Evolutionary conservation across 2,329 filamentous ascomycete genomes (phyloP), one percentile per base, ranked within the genome.

Genomic region (Torrubiellomyces zombiae): DNA sequence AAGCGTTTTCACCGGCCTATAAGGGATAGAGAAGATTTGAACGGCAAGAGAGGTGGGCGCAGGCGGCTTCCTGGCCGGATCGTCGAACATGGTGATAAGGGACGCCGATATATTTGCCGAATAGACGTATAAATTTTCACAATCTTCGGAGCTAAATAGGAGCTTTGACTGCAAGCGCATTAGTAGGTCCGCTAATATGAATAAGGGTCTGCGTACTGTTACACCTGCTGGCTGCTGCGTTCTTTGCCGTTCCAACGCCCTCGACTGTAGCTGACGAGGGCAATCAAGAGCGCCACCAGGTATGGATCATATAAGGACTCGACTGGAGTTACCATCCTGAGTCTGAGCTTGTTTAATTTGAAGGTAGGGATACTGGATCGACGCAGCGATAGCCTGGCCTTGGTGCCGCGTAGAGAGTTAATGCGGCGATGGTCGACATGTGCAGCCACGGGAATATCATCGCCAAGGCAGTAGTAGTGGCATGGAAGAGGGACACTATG

Each of bases 251-350:
- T 21, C 7, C 20, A 21, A 13, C 11, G 20, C 14, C 20, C 20
- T 21, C 20, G n/a, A 21, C 14, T 21, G 20, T 13, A 11, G 20
- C 20, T 21, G 20, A 21, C 20, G n/a, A 21, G 20, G n/a, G 20
- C 20, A 11, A 21, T 21, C 20, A 21, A 13, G 20, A 21, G 20
- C 20, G 20, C 20, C 20, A 21, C 20, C 7, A 21, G 14, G 20
- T 21, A 21, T 13, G 20, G 20, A 11, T 21, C 20, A 11, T 21
- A 13, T 13, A 21, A 13, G 7, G 20, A n/a, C n/a, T n/a, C n/a
- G n/a, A n/a, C n/a, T n/a, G n/a, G n/a, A n/a, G n/a, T n/a, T n/a
- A n/a, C n/a, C n/a, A n/a, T n/a, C n/a, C n/a, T n/a, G n/a, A n/a
- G n/a, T n/a, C n/a, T n/a, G n/a, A n/a, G n/a, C n/a, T n/a, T n/a